Evolutionary conservation across 352 stramenopile species (phyloP), one percentile per base, ranked within the genome.

Genomic region (Phytophthora rubi): DNA sequence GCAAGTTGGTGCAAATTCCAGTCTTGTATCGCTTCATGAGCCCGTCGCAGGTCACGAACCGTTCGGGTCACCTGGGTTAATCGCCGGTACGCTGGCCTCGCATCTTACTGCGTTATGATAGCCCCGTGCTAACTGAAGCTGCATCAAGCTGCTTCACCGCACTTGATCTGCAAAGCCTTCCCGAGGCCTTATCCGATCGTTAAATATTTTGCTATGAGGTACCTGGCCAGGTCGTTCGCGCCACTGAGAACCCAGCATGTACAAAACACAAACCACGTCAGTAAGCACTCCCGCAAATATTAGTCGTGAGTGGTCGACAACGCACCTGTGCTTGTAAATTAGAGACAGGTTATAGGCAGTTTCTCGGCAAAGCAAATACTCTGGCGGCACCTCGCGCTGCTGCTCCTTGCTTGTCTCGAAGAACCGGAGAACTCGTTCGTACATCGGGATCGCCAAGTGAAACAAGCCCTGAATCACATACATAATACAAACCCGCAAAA

Each of bases 291-390:
- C 21, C 6, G 10, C 33, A 12, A 39, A 12, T 39, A 39, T 39
- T 39, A 12, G 0, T 18, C 12, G n/a, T 18, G 18, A 23, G 21
- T 15, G 26, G 52, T 18, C n/a, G 13, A 32, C 0, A 55, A 71
- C 72, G 59, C 33, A 95, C 88, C 88, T 95, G 66, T 96, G 83
- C 52, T 91, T 90, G 74, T 96, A 96, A 35, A 96, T 95, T 30
- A 96, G 78, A 15, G 87, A 93, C 39, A 96, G 73, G 47, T 96
- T 96, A 75, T 95, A 95, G n/a, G 89, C 89, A 7, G 89, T 93
- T 70, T 96, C 89, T 21, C 85, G 80, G 58, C 83, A 94, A 13
- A 96, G 76, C 51, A 85, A 74, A 53, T 93, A 95, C 70, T 94
- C 83, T 2, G 65, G 60, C 1, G 85, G 83, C 18, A 93, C 73